phyloP scores from a whole-genome alignment of 1,284 basidiomycete species.

The Thelephora terrestris region DNA sequence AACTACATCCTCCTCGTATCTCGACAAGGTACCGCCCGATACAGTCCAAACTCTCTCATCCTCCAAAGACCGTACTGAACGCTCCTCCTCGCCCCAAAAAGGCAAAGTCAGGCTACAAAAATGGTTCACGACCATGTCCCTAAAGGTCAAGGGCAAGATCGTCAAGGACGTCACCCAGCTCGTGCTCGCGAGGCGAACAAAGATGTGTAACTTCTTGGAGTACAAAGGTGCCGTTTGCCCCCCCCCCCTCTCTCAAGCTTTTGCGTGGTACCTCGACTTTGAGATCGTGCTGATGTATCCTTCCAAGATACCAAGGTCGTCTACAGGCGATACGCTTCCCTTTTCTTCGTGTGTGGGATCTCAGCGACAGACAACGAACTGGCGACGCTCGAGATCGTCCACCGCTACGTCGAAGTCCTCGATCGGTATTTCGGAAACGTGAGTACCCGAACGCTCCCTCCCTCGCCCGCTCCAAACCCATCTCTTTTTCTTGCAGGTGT shows the following conservation, averaged over 20 bases:
- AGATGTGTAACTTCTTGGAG: conserved; percentile 99
- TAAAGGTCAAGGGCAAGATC: conserved; percentile 95
- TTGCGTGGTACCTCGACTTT: neutral
- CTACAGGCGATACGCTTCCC: conserved; percentile 93
- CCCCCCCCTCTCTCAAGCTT: no score
- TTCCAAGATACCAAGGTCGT: conserved; percentile 85
- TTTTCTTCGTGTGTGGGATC: conserved; percentile 97
- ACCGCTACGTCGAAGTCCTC: conserved; percentile 97
- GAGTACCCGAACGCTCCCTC: conserved; percentile 20
- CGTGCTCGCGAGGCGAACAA: conserved; percentile 88
- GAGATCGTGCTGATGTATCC: neutral
- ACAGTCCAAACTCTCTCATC: neutral
- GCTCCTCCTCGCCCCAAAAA: conserved; percentile 22
- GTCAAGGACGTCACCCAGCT: conserved; percentile 99
- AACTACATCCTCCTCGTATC: conserved; percentile 71
- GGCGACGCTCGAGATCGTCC: conserved; percentile 92
- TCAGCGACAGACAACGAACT: conserved; percentile 86
- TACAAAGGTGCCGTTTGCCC: conserved; percentile 98
- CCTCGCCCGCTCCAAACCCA: conserved; percentile 1
- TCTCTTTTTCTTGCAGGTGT: conserved; percentile 49
- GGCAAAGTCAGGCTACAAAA: conserved; percentile 97
- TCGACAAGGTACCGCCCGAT: conserved; percentile 83
- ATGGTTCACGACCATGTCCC: conserved; percentile 96
- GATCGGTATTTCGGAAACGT: conserved; percentile 99
- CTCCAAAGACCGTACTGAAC: no score